Percentiles rank a stretch among this genome's conserved stretches.
These are phyloP conservation scores for Penicillium paneum DNA, from an alignment of 2,329 filamentous ascomycete species.

Conservation along the genomic window DNA sequence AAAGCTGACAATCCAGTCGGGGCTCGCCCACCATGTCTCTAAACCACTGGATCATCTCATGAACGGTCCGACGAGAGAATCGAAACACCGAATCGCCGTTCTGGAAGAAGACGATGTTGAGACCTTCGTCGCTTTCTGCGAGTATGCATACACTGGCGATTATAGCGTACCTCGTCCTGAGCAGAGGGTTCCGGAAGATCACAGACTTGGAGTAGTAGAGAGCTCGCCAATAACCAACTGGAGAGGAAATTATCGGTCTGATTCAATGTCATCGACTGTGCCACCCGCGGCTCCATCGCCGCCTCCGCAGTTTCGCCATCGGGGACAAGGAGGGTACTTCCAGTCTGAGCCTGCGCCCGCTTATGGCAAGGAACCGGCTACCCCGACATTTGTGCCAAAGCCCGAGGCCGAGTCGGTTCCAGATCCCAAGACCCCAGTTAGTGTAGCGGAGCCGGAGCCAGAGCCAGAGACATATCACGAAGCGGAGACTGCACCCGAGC, in stretches of 20 bases:
- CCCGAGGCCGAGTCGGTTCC: not conserved
- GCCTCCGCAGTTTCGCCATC: slow-evolving; percentile 14
- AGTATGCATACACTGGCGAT: slow-evolving; percentile 51
- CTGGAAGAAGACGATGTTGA: slow-evolving; percentile 49
- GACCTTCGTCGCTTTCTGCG: slow-evolving; percentile 49
- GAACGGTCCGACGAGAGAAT: slow-evolving; percentile 47
- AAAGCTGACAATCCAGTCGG: slow-evolving; percentile 47
- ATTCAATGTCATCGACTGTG: slow-evolving; percentile 25
- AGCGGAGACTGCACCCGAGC: not conserved
- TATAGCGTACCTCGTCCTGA: slow-evolving; percentile 38
- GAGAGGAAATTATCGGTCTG: slow-evolving; percentile 19
- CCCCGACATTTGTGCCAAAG: not conserved
- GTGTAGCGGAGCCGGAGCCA: not conserved
- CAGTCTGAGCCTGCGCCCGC: not conserved
- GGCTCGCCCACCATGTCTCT: slow-evolving; percentile 45
- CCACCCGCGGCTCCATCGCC: slow-evolving; percentile 35
- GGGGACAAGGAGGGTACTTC: not conserved
- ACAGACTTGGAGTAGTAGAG: slow-evolving; percentile 15
- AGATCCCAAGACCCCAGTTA: not conserved
- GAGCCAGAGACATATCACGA: not conserved
- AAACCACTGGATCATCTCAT: slow-evolving; percentile 45
- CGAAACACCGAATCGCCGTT: slow-evolving; percentile 41
- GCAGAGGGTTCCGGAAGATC: slow-evolving; percentile 16
- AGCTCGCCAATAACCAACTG: slow-evolving; percentile 12
- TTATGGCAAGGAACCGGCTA: not conserved